A percentile compares a stretch with the other conserved stretches of the same genome.
Evolutionary conservation across 108 stramenopile species (phyloP).

Genomic region (Cyclotella distinguenda): DNA sequence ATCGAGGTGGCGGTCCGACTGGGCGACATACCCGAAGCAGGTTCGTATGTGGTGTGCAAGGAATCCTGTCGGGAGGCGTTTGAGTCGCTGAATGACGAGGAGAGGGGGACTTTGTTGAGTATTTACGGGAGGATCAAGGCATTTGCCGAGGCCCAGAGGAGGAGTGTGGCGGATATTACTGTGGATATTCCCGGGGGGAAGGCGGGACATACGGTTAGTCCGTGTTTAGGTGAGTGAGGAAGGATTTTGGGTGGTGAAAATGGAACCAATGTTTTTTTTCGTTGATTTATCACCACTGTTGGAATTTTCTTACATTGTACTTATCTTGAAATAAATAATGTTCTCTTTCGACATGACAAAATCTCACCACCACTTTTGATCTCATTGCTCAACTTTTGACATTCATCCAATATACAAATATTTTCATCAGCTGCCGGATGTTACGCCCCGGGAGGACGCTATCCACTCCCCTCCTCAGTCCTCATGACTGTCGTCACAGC

Average conservation of each 20-base stretch:
- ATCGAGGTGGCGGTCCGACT: slow-evolving; percentile 66
- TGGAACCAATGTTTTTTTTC: no score
- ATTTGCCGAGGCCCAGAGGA: slow-evolving; percentile 92
- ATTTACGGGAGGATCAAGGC: slow-evolving; percentile 79
- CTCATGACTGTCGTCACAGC: slow-evolving; percentile 98
- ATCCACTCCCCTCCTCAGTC: slow-evolving; percentile 96
- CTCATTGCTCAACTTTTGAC: background rate
- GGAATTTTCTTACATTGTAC: no score
- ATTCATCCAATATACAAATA: slow-evolving; percentile 2
- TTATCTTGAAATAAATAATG: no score
- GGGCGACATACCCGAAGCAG: slow-evolving; percentile 61
- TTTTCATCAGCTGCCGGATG: slow-evolving; percentile 93
- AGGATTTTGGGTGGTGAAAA: background rate
- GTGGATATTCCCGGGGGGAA: slow-evolving; percentile 93
- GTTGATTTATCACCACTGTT: no score
- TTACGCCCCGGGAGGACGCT: slow-evolving; percentile 98
- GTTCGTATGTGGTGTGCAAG: slow-evolving; percentile 51
- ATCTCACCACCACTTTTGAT: no score
- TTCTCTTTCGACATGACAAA: no score
- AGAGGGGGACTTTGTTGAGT: slow-evolving; percentile 70
- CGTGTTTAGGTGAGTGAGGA: slow-evolving; percentile 67
- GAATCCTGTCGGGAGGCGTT: slow-evolving; percentile 68
- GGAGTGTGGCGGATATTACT: slow-evolving; percentile 78
- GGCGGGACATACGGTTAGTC: slow-evolving; percentile 95
- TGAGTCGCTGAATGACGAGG: slow-evolving; percentile 53